Conservation (phyloP, 2,329 filamentous ascomycete genomes). For the Blumeria hordei region DNA sequence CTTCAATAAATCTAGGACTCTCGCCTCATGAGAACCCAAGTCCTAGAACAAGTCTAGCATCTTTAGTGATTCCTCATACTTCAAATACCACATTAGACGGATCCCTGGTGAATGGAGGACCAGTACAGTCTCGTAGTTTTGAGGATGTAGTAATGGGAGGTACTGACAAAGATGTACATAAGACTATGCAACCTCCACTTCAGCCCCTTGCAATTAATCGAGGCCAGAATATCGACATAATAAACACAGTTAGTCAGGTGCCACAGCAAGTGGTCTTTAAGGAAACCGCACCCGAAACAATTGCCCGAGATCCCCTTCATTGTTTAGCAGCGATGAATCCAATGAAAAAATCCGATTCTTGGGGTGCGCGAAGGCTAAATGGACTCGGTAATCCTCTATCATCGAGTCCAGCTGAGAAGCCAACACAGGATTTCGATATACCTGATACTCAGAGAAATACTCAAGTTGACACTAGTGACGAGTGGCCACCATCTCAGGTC, state of each 20-base stretch:
- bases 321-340: not conserved
- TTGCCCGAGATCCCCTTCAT: slow-evolving; percentile 8
- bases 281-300: slow-evolving; percentile 28
- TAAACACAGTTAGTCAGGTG: slow-evolving; percentile 19
- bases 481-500: slow-evolving; percentile 35
- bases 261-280: slow-evolving; percentile 32
- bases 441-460: slow-evolving; percentile 25
- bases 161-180: slow-evolving; percentile 20
- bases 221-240: slow-evolving; percentile 20
- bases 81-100: slow-evolving; percentile 20
- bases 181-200: slow-evolving; percentile 24
- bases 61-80: slow-evolving; percentile 27
- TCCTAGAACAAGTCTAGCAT: slow-evolving; percentile 24
- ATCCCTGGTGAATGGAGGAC: slow-evolving; percentile 26
- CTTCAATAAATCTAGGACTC: not conserved
- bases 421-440: slow-evolving; percentile 15
- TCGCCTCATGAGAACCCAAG: slow-evolving; percentile 5
- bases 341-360: slow-evolving; percentile 47
- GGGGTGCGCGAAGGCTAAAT: slow-evolving; percentile 51
- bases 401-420: slow-evolving; percentile 10
- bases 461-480: slow-evolving; percentile 21
- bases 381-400: slow-evolving; percentile 20
- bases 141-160: slow-evolving; percentile 40
- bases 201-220: slow-evolving; percentile 19
- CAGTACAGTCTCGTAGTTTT: slow-evolving; percentile 20